phyloP scores from a whole-genome alignment of 2,329 filamentous ascomycete species.

The Sporothrix phasma region DNA sequence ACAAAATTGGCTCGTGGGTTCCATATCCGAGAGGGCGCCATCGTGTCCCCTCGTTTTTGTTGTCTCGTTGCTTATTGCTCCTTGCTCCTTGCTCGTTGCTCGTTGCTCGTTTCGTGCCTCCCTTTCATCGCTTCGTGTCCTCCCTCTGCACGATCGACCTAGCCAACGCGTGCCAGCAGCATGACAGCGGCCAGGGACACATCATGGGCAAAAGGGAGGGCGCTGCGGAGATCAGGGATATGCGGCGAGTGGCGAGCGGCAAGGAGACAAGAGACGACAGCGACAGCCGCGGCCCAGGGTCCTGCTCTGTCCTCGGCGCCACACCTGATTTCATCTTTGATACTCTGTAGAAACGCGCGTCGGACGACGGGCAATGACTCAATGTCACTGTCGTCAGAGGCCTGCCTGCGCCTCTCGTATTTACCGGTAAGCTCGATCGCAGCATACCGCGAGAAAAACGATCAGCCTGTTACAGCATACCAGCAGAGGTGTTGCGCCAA shows the following conservation, averaged over 20 bases:
- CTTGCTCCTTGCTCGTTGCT: neutral
- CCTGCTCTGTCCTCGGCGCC: too few relatives aligned
- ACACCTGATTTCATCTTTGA: too few relatives aligned
- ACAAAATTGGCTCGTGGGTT: slow-evolving; percentile 5
- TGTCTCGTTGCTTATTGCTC: neutral
- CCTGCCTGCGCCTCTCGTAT: neutral
- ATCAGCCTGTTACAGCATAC: neutral
- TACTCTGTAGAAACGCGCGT: too few relatives aligned
- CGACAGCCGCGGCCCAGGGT: neutral
- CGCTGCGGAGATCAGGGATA: neutral
- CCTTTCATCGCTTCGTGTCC: neutral
- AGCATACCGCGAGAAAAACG: neutral
- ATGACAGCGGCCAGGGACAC: slow-evolving; percentile 1
- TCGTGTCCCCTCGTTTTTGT: neutral
- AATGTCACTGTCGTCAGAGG: neutral
- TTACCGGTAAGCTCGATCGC: neutral
- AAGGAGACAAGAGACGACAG: neutral
- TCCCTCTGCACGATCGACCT: neutral
- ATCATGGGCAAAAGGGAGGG: neutral
- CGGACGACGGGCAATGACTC: too few relatives aligned
- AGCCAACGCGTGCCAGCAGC: neutral
- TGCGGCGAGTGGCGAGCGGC: neutral
- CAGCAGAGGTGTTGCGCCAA: neutral
- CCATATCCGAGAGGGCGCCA: neutral
- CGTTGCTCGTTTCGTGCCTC: neutral